Base-by-base conservation (phyloP, 139 green algal genomes). In the Picochlorum sp. region DNA sequence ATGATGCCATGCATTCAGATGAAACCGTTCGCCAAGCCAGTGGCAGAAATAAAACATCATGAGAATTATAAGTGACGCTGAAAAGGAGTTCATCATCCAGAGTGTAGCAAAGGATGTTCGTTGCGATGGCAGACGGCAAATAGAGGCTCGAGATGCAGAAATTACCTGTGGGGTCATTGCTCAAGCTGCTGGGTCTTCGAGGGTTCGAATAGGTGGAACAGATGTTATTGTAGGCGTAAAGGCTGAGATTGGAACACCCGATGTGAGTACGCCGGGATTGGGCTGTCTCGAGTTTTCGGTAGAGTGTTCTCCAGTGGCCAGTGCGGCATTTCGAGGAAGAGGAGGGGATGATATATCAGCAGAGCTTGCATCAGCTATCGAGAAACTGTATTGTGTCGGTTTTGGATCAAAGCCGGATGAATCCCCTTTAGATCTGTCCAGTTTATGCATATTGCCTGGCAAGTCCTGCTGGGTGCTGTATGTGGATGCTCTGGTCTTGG, bases 171-270 rank as follows among this genome's bases (percentile, higher is more conserved):
- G 79, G 4, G 64, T 88, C 6, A 77, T 95, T 14, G 74, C 79
- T 23, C 86, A 95, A 65, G 85, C 88, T 18, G 85, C 65, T 1
- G 88, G 88, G 13, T 95, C 88, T 9, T 76, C 87, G 9, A 57
- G 87, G 0, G 55, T 95, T 6, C 69, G 61, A 10, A 30, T 95
- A 10, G 88, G 88, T 8, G 56, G 61, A 14, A 95, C 88, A 3
- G 86, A 95, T 49, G 83, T 95, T 4, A 62, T 95, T 28, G 83
- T 87, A 6, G 85, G 67, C 21, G 82, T 95, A 11, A 94, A 92
- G 79, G 79, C 77, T 6, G 80, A 88, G 41, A 75, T 89, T 10
- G 79, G 64, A 1, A 52, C 50, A 1, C 80, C 81, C 0, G 49
- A 75, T 14, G 28, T 63, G 3, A 66, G 67, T 5, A 45, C 50